phyloP scores from a whole-genome alignment of 1,139 yeast species.

The Saccharomyces hybrid region DNA sequence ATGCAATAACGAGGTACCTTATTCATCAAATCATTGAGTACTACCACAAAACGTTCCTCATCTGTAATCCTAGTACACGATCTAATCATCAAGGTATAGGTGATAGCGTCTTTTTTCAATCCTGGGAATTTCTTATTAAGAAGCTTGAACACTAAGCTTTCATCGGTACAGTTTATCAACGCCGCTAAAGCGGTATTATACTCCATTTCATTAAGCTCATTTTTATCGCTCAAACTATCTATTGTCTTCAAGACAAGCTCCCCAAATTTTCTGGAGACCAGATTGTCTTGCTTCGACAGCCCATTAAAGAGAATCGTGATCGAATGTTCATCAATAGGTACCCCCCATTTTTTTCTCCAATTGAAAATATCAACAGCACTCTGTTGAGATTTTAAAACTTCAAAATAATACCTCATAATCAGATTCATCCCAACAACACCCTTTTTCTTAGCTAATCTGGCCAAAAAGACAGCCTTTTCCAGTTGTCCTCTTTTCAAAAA shows the following conservation, averaged over 20 bases:
- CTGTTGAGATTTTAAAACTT: conserved; percentile 34
- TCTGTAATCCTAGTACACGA: conserved; percentile 18
- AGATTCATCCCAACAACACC: conserved; percentile 60
- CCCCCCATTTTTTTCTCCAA: conserved; percentile 54
- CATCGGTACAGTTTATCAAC: conserved; percentile 22
- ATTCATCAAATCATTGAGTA: conserved; percentile 16
- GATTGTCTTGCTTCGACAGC: conserved; percentile 35
- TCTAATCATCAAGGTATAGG: conserved; percentile 21
- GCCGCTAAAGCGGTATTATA: conserved; percentile 30
- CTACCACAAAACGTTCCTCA: conserved; percentile 14
- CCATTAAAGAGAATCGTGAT: conserved; percentile 53
- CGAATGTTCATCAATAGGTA: conserved; percentile 47
- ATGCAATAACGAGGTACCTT: conserved; percentile 14
- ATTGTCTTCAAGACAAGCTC: conserved; percentile 19
- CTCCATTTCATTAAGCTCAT: conserved; percentile 19
- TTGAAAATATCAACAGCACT: conserved; percentile 45
- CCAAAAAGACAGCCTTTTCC: conserved; percentile 47
- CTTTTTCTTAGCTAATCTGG: conserved; percentile 41
- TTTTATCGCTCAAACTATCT: conserved; percentile 12
- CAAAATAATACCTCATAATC: conserved; percentile 44
- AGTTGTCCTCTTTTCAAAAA: conserved; percentile 43
- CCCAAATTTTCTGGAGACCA: conserved; percentile 19
- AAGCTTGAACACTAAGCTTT: conserved; percentile 18
- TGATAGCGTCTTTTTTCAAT: conserved; percentile 19
- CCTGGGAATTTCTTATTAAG: conserved; percentile 16